These are phyloP conservation scores for Penicillium paxilli DNA, from an alignment of 495 filamentous ascomycete genomes.

Conservation along the genomic window DNA sequence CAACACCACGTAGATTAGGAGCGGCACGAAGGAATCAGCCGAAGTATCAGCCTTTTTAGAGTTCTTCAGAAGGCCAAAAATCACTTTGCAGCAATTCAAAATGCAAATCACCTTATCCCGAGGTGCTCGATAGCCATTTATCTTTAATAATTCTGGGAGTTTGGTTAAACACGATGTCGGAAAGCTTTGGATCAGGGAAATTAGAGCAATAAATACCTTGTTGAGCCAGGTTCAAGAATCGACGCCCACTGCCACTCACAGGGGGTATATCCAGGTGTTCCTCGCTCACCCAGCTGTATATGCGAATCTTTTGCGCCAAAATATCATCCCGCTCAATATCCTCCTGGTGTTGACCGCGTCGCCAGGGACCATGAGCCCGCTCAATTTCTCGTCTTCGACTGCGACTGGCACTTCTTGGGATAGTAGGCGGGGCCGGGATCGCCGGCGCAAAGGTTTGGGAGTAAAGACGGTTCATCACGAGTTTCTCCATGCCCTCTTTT, in stretches of 20 bases:
- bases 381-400: constrained; percentile 68
- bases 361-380: constrained; percentile 72
- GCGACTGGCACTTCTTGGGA: constrained; percentile 60
- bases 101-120: constrained; percentile 98
- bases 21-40: constrained; percentile 92
- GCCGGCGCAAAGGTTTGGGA: constrained; percentile 94
- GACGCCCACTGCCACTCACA: constrained; percentile 78
- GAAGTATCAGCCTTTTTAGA: constrained; percentile 85
- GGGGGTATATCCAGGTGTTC: constrained; percentile 92
- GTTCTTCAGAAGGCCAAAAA: constrained; percentile 94
- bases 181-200: neutral
- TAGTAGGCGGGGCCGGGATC: constrained; percentile 78
- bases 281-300: constrained; percentile 94
- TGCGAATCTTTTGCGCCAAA: constrained; percentile 90
- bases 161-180: constrained; percentile 22
- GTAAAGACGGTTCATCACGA: constrained; percentile 98
- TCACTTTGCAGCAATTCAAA: constrained; percentile 98
- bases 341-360: constrained; percentile 94
- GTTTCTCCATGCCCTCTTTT: constrained; percentile 98
- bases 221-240: constrained; percentile 85
- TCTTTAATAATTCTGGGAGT: constrained; percentile 78
- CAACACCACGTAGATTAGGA: constrained; percentile 93
- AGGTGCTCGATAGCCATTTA: constrained; percentile 92
- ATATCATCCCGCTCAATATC: constrained; percentile 97
- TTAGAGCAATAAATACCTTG: constrained; percentile 58